Base-by-base conservation (phyloP, 805 yeast species). In the Ogataea salicorniae region DNA sequence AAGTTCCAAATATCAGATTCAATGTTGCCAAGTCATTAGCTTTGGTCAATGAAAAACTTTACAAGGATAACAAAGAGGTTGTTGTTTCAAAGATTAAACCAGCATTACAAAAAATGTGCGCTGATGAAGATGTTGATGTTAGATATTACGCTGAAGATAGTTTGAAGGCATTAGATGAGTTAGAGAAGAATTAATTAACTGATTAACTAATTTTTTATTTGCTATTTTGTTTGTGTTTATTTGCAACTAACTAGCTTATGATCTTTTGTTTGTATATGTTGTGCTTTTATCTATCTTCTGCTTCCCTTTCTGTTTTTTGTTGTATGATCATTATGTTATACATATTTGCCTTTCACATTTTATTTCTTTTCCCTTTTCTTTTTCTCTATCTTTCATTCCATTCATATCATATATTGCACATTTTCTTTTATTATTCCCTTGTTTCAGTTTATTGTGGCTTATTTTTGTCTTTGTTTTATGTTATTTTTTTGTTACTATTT, bases 1-100 rank as follows among this genome's bases (percentile, higher is more conserved):
- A 81, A 7, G 97, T 94, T 47, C 97, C 99, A 58, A 94, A 94
- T 67, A 91, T 94, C 53, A 79, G 97, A 62, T 94, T 94, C 72
- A 94, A 91, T 69, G 90, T 87, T 52, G 97, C 99, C 26, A 90
- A 89, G 67, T 79, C 95, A 15, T 81, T 86, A 61, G 75, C 79
- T 38, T 70, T 75, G 23, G 73, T 86, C 34, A 81, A 81, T 6
- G 78, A 80, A 59, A 72, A 81, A 15, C 68, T 87, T 8, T 41
- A 49, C 26, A 56, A 57, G 7, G 67, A 67, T 37, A 46, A 63
- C 13, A 54, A 63, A 58, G 60, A 66, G n/a, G 59, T 77, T 41
- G 73, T 83, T 29, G 61, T 70, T 37, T 66, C 68, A 20, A 76
- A 80, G 39, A 76, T 91, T 37, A 57, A 82, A 42, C 86, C 94